Conservation (phyloP, 345 rosid genomes). For the Pugionium dolabratum region DNA sequence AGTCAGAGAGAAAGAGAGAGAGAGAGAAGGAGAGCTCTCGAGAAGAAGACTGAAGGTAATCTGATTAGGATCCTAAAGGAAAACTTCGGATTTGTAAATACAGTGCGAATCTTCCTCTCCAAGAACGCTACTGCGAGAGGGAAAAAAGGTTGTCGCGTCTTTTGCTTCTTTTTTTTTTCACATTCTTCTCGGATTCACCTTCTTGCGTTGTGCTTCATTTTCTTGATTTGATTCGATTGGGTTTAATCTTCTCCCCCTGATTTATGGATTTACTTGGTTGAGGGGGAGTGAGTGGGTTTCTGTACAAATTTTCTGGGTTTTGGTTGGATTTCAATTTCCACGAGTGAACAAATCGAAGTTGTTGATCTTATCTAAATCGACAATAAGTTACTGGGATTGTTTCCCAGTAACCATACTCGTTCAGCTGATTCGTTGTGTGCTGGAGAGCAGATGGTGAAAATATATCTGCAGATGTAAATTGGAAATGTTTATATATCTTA, state of each 20-base stretch:
- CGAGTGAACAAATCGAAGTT: slow-evolving; percentile 24
- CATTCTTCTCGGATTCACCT: background rate
- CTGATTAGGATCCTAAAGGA: background rate
- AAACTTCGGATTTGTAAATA: slow-evolving; percentile 19
- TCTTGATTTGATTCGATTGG: slow-evolving; percentile 30
- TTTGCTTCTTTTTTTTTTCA: background rate
- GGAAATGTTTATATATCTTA: too few species aligned
- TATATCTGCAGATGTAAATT: too few species aligned
- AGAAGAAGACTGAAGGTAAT: background rate
- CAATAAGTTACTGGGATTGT: too few species aligned
- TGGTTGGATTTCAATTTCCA: slow-evolving; percentile 35
- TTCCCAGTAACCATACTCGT: too few species aligned
- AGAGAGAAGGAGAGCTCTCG: too few species aligned
- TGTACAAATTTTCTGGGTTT: slow-evolving; percentile 33
- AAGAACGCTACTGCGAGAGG: slow-evolving; percentile 42
- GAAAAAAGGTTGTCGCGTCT: background rate
- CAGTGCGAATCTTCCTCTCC: slow-evolving; percentile 25
- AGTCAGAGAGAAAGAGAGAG: background rate
- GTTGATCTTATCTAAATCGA: background rate
- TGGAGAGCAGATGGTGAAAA: too few species aligned
- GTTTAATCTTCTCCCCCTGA: background rate
- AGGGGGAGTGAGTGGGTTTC: background rate
- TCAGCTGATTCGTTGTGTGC: too few species aligned
- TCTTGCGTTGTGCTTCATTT: background rate
- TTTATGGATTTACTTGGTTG: slow-evolving; percentile 30